Evolutionary conservation across 2,329 filamentous ascomycete genomes (phyloP).

Genomic region (Microcyclospora pomicola): DNA sequence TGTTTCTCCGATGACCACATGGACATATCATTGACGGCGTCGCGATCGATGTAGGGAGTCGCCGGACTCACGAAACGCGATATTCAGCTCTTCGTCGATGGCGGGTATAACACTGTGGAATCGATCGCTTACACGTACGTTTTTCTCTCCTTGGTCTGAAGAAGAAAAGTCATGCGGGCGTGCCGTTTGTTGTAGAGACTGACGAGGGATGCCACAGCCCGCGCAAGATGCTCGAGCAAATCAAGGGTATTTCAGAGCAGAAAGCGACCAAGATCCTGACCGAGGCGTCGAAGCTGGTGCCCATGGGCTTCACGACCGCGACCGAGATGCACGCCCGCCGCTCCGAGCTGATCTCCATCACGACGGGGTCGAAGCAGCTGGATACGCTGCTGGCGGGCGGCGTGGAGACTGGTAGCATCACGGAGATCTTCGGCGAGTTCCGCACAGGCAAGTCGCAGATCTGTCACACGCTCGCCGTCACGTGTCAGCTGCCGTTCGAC

Average conservation of each 20-base stretch:
- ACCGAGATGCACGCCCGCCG: constrained; percentile 97
- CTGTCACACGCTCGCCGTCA: constrained; percentile 95
- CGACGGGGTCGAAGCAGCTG: constrained; percentile 92
- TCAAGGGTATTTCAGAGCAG: constrained; percentile 95
- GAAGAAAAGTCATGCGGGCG: neutral
- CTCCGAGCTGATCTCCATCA: constrained; percentile 95
- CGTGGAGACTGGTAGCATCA: constrained; percentile 93
- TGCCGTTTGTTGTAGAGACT: constrained; percentile 7
- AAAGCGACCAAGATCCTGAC: constrained; percentile 84
- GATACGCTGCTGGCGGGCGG: constrained; percentile 90
- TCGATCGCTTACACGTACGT: constrained; percentile 80
- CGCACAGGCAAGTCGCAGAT: constrained; percentile 97
- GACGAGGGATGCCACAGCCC: constrained; percentile 33
- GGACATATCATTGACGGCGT: constrained; percentile 3
- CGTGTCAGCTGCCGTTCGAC: constrained; percentile 92
- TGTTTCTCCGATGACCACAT: neutral
- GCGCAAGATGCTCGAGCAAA: constrained; percentile 69
- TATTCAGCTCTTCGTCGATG: constrained; percentile 83
- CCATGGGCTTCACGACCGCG: constrained; percentile 97
- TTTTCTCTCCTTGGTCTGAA: neutral
- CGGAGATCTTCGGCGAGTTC: constrained; percentile 96
- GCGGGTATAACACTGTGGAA: constrained; percentile 90
- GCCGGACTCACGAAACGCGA: constrained; percentile 87
- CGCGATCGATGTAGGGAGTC: constrained; percentile 49
- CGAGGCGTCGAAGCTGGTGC: constrained; percentile 90